Evolutionary conservation across 2,329 filamentous ascomycete species (phyloP), one percentile per base, ranked within the genome.

Genomic region (Colletotrichum shisoi): DNA sequence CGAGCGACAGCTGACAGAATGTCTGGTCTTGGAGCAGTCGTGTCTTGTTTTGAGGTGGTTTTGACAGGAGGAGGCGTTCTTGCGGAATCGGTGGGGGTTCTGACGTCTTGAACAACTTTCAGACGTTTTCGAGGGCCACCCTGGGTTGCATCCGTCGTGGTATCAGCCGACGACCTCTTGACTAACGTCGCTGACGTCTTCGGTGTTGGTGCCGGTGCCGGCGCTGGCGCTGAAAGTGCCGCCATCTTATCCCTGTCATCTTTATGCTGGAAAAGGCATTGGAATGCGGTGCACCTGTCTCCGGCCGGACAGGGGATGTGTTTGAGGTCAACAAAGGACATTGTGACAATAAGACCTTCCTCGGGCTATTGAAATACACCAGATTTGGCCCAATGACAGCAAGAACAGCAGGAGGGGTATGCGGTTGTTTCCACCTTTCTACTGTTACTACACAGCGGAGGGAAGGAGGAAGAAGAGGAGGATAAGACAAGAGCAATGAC

Each of bases 291-390:
- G 71, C 83, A 85, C 2, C 68, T 75, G 53, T 79, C 76, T 57
- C 83, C 83, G 21, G 81, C 82, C 6, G 83, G 83, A 70, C 83
- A 85, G 11, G 82, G 81, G 54, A 85, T 80, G 66, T 79, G 79
- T 71, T 83, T 84, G 69, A 85, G 80, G 53, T 64, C 60, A 31
- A 68, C 62, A 34, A 71, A 66, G 42, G 71, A 68, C 64, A 73
- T 72, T 62, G 57, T 39, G 65, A n/a, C 31, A 37, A 59, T 37
- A 27, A 27, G 51, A 66, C 21, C 39, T 57, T 64, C 51, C 57
- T 34, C 62, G 51, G 54, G 19, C 34, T 17, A 39, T 40, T 12
- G 17, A 27, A 59, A 21, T 12, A 15, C 9, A 37, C n/a, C 3
- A 24, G 21, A 9, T 39, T 15, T 39, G 51, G n/a, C 12, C 8